These are phyloP conservation scores for Claviceps sp. DNA, from an alignment of 2,329 filamentous ascomycete genomes.

Conservation along the genomic window DNA sequence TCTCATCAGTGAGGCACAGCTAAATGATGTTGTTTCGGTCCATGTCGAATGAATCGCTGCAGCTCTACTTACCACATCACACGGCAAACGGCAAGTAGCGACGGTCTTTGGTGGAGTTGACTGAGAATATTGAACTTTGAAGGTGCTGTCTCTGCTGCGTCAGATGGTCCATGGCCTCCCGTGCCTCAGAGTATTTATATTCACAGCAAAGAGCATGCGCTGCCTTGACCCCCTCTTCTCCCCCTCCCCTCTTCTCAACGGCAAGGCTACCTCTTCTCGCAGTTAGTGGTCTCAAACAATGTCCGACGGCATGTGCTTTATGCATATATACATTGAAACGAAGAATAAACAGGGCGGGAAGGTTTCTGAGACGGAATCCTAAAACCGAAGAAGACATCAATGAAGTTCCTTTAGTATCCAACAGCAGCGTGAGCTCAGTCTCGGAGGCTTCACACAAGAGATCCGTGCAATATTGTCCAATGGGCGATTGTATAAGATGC, in stretches of 20 bases:
- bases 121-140: too few species aligned
- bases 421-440: too few species aligned
- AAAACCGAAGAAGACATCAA: too few species aligned
- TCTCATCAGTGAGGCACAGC: not conserved
- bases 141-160: not conserved
- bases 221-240: not conserved
- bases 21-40: not conserved
- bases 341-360: not conserved
- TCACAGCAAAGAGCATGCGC: not conserved
- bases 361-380: too few species aligned
- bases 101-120: too few species aligned
- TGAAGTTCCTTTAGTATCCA: too few species aligned
- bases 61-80: not conserved
- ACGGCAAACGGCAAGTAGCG: too few species aligned
- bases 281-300: not conserved
- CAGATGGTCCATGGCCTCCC: not conserved
- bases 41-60: not conserved
- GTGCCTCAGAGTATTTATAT: not conserved
- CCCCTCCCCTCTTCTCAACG: not conserved
- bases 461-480: too few species aligned
- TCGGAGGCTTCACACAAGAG: too few species aligned
- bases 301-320: not conserved
- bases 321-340: not conserved
- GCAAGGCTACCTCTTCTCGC: not conserved
- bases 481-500: too few species aligned